Base-by-base conservation (phyloP, 306 rosid genomes). In the Ormosia emarginata region DNA sequence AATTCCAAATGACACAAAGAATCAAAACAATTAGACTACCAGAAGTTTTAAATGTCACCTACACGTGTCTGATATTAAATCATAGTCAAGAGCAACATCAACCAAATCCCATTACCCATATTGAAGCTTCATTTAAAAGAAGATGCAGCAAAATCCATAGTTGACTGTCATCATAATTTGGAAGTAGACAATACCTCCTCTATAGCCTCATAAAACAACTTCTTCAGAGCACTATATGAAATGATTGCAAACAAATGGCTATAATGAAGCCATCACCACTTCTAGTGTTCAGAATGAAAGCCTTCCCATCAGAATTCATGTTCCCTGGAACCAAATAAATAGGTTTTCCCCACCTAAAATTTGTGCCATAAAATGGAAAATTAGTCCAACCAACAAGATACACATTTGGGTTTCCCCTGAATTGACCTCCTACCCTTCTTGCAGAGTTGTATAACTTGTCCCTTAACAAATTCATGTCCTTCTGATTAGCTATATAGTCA, bases 331-430 rank as follows among this genome's bases (percentile, higher is more conserved):
- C 71, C 80, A 82, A 0, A 44, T 34, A 34, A 12, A 17, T 18
- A 9, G 88, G 86, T 56, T 71, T 81, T 1, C 88, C 86, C 89
- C 87, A 83, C 32, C 87, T 85, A 52, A 80, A 86, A 65, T 86
- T 81, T 3, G 59, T 15, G 10, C 0, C 75, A 58, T 32, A 49
- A 32, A 39, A 65, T 1, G 46, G 37, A 71, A 86, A 83, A 44
- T 86, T 86, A 0, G 39, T 57, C 90, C 90, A 87, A 11, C 82
- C 53, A 2, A 75, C 80, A 46, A 84, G 15, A 41, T 5, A 63
- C 0, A 87, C 3, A 78, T 84, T 87, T 1, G 88, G 86, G 14
- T 81, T 61, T 2, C 50, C 79, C 58, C 59, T 41, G 1, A 64
- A 77, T 15, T 32, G 5, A 33, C 80, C 75, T 40, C 32, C n/a